Percentiles rank a stretch among this genome's conserved stretches.
Conservation (phyloP, 2,329 filamentous ascomycete species). For the Paraphaeosphaeria sporulosa region DNA sequence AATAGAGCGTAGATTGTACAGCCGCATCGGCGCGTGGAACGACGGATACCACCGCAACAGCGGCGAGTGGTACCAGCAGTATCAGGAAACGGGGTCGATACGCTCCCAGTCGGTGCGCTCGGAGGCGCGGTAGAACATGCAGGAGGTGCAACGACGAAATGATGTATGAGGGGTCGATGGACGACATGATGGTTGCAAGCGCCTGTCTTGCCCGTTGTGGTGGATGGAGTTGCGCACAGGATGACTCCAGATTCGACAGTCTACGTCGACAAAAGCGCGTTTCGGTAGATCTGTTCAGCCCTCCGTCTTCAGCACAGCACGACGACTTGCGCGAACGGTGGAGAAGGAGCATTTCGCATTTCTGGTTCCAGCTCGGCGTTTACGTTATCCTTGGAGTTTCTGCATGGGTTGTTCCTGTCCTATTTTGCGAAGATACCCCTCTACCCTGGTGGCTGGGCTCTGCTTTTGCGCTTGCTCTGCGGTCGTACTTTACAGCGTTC, state of each 20-base stretch:
- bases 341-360: background rate
- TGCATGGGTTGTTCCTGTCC: background rate
- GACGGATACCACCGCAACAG: constrained; percentile 37
- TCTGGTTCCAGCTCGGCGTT: background rate
- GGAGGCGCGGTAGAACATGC: background rate
- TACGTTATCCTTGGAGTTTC: background rate
- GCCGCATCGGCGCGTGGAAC: constrained; percentile 45
- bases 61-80: constrained; percentile 19
- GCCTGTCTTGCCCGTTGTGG: background rate
- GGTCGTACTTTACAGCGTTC: background rate
- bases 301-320: background rate
- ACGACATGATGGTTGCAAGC: background rate
- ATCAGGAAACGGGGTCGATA: constrained; percentile 24
- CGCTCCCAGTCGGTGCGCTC: constrained; percentile 5
- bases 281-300: no score
- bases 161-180: background rate
- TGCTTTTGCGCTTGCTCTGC: constrained; percentile 11
- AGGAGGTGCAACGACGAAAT: background rate
- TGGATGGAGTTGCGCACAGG: background rate
- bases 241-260: background rate
- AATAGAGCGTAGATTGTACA: constrained; percentile 39
- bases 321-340: background rate
- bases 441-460: constrained; percentile 27
- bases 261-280: background rate
- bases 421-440: constrained; percentile 20